Evolutionary conservation across 495 filamentous ascomycete species (phyloP).

Genomic region (Tuber magnatum): DNA sequence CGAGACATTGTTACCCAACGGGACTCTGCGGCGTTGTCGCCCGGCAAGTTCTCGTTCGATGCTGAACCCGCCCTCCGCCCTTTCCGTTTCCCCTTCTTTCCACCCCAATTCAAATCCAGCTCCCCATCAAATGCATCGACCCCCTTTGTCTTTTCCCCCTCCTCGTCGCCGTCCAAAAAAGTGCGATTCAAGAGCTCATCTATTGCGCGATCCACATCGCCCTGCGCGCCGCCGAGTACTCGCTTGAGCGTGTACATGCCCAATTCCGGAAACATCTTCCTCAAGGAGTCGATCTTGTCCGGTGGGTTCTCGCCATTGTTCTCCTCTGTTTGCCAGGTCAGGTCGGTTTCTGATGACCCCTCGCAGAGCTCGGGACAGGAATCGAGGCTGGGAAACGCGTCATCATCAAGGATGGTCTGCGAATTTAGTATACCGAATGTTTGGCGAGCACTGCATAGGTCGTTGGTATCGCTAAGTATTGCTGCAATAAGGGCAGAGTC

Average conservation of each 20-base stretch:
- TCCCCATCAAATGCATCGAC: slow-evolving; percentile 67
- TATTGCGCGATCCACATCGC: slow-evolving; percentile 60
- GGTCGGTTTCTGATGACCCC: slow-evolving; percentile 19
- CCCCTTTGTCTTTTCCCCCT: slow-evolving; percentile 54
- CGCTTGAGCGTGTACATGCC: slow-evolving; percentile 57
- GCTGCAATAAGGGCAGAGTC: slow-evolving; percentile 36
- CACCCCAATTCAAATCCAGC: slow-evolving; percentile 40
- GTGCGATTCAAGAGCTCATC: slow-evolving; percentile 73
- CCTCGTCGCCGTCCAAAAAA: slow-evolving; percentile 57
- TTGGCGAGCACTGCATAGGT: slow-evolving; percentile 8
- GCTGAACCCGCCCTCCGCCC: slow-evolving; percentile 36
- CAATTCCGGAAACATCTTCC: slow-evolving; percentile 63
- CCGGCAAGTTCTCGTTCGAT: slow-evolving; percentile 20
- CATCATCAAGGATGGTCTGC: slow-evolving; percentile 32
- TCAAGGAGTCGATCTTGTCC: slow-evolving; percentile 53
- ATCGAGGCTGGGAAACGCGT: slow-evolving; percentile 7
- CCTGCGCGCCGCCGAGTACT: slow-evolving; percentile 57
- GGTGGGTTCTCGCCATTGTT: slow-evolving; percentile 17
- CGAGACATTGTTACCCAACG: slow-evolving; percentile 26
- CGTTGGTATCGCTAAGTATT: slow-evolving; percentile 34
- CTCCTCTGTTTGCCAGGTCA: slow-evolving; percentile 33
- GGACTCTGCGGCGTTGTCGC: slow-evolving; percentile 43
- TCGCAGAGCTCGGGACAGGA: slow-evolving; percentile 25
- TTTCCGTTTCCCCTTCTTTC: slow-evolving; percentile 47
- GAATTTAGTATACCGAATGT: slow-evolving; percentile 19